phyloP scores from a whole-genome alignment of 495 filamentous ascomycete genomes.

The Penicillium atrosanguineum region DNA sequence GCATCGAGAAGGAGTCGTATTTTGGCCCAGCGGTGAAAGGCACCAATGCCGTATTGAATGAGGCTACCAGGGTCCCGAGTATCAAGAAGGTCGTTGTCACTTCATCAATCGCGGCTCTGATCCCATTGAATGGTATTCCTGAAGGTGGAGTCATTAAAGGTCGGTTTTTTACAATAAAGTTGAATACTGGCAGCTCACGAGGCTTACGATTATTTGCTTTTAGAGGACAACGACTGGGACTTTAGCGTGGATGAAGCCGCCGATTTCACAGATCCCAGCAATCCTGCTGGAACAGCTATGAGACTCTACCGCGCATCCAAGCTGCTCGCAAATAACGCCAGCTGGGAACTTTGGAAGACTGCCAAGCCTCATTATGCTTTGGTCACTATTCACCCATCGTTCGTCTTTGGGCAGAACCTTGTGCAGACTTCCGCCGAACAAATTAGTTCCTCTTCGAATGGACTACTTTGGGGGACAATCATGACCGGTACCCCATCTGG shows the following conservation, averaged over 20 bases:
- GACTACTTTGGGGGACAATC: constrained; percentile 18
- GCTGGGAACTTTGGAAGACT: constrained; percentile 21
- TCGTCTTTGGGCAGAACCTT: constrained; percentile 29
- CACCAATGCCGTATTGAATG: constrained; percentile 28
- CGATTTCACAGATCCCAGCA: constrained; percentile 14
- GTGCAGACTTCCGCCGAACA: constrained; percentile 26
- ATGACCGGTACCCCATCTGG: constrained; percentile 11
- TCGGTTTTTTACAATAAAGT: background rate
- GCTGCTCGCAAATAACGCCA: constrained; percentile 28
- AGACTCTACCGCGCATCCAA: constrained; percentile 32
- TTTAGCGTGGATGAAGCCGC: constrained; percentile 22
- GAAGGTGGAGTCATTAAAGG: constrained; percentile 25
- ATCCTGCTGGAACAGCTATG: constrained; percentile 14
- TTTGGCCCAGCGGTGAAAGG: constrained; percentile 33
- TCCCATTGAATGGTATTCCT: constrained; percentile 26
- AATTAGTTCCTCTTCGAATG: constrained; percentile 17
- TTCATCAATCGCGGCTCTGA: constrained; percentile 28
- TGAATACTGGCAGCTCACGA: background rate
- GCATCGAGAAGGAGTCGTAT: constrained; percentile 25
- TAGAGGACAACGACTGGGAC: constrained; percentile 35
- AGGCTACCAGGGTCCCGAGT: constrained; percentile 24
- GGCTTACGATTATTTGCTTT: background rate
- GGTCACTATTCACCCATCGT: constrained; percentile 29
- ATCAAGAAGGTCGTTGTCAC: constrained; percentile 40
- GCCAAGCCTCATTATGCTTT: constrained; percentile 27